phyloP scores from a whole-genome alignment of 2,329 filamentous ascomycete species.

The Calonectria hongkongensis region DNA sequence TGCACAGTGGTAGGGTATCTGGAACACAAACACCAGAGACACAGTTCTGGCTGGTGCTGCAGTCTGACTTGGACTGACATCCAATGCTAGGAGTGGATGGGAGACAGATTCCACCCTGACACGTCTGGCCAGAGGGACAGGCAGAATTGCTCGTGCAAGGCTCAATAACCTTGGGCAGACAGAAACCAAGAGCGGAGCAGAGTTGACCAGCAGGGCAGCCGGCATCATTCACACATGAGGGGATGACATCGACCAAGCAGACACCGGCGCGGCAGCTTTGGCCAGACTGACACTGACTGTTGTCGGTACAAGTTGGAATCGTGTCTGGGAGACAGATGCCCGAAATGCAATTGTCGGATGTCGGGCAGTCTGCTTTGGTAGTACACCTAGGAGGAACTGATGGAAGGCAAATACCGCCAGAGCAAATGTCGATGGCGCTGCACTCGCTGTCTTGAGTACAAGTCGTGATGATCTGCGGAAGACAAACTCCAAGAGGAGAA shows the following conservation, averaged over 20 bases:
- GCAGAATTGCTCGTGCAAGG: background rate
- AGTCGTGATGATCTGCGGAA: background rate
- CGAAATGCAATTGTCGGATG: conserved; percentile 6
- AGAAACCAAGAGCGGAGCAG: conserved; percentile 12
- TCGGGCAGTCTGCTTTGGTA: conserved; percentile 2
- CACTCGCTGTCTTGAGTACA: conserved; percentile 15
- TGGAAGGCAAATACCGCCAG: background rate
- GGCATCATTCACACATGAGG: background rate
- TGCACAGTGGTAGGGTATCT: background rate
- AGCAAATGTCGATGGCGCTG: background rate
- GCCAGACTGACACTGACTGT: background rate
- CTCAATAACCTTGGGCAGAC: conserved; percentile 7
- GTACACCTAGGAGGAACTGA: conserved; percentile 4
- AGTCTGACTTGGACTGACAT: background rate
- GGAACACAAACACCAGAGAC: conserved; percentile 29
- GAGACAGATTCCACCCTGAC: conserved; percentile 9
- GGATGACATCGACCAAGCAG: conserved; percentile 1
- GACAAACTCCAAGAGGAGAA: conserved; percentile 24
- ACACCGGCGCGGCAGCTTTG: conserved; percentile 9
- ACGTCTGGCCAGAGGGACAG: conserved; percentile 13
- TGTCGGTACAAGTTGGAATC: conserved; percentile 1
- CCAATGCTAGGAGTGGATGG: background rate
- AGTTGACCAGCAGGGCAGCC: background rate
- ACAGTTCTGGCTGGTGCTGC: background rate
- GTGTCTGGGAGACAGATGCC: conserved; percentile 18